Conservation (phyloP, 2,329 filamentous ascomycete species). For the Stachybotrys echinatus region DNA sequence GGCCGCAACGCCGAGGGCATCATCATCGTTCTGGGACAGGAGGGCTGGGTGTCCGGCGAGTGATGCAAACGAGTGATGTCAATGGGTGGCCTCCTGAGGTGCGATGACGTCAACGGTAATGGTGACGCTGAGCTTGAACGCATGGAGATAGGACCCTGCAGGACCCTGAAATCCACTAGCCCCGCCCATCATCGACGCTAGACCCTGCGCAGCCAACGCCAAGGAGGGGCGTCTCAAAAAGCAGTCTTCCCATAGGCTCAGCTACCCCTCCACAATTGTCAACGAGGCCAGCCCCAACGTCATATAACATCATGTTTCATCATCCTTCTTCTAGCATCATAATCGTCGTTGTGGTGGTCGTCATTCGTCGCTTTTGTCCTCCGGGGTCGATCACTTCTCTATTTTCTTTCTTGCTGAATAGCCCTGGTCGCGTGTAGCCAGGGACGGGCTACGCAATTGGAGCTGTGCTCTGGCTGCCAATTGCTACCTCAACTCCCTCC, state of each 20-base stretch:
- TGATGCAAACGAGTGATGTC: neutral
- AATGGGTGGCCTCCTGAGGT: neutral
- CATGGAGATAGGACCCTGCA: conserved; percentile 18
- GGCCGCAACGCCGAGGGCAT: neutral
- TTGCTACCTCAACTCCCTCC: conserved; percentile 11
- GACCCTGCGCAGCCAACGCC: neutral
- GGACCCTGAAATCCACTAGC: conserved; percentile 22
- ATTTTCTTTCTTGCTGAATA: too few relatives aligned
- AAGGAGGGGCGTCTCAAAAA: neutral
- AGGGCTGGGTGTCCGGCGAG: neutral
- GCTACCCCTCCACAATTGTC: conserved; percentile 7
- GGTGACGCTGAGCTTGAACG: conserved; percentile 17
- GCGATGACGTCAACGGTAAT: conserved; percentile 16
- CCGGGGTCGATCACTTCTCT: neutral
- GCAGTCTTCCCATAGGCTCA: neutral
- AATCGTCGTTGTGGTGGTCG: neutral
- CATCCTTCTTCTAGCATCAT: neutral
- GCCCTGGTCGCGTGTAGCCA: too few relatives aligned
- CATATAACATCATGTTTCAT: conserved; percentile 19
- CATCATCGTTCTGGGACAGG: neutral
- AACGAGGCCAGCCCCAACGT: conserved; percentile 9
- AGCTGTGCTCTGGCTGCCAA: too few relatives aligned
- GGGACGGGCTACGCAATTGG: too few relatives aligned
- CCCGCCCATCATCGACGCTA: conserved; percentile 7
- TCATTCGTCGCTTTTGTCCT: neutral